Conservation (phyloP, 2,329 filamentous ascomycete genomes). For the Alternaria rosae region DNA sequence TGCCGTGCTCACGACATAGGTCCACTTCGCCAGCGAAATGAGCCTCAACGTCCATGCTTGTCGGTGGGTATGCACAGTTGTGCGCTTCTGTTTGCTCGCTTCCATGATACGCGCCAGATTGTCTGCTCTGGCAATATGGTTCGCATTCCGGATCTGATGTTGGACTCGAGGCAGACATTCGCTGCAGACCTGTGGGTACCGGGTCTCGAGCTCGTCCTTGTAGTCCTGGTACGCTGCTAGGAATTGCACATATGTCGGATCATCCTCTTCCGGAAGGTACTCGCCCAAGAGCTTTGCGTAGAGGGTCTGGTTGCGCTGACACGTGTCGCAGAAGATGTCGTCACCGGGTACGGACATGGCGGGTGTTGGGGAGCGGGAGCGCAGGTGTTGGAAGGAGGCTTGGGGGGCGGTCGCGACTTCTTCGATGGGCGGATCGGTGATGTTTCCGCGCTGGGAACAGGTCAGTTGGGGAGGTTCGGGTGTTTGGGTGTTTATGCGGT, state of each 20-base stretch:
- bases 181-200: constrained; percentile 88
- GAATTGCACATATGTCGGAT: constrained; percentile 73
- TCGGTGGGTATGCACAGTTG: constrained; percentile 41
- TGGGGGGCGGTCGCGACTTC: constrained; percentile 45
- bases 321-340: constrained; percentile 74
- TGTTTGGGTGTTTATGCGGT: background rate
- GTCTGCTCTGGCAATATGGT: constrained; percentile 85
- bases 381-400: constrained; percentile 31
- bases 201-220: constrained; percentile 74
- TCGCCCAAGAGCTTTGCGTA: constrained; percentile 78
- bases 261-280: constrained; percentile 72
- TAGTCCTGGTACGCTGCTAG: constrained; percentile 75
- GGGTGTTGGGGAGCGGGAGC: constrained; percentile 37
- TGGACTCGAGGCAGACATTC: constrained; percentile 79
- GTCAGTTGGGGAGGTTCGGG: constrained; percentile 19
- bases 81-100: constrained; percentile 51
- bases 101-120: constrained; percentile 78
- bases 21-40: constrained; percentile 55
- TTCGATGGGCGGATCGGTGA: constrained; percentile 80
- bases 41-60: constrained; percentile 53
- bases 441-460: constrained; percentile 76
- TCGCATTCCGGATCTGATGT: constrained; percentile 71
- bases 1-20: constrained; percentile 51
- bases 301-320: constrained; percentile 87
- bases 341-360: constrained; percentile 36